Evolutionary conservation across 345 rosid species (phyloP).

Genomic region (Ceriops decandra): DNA sequence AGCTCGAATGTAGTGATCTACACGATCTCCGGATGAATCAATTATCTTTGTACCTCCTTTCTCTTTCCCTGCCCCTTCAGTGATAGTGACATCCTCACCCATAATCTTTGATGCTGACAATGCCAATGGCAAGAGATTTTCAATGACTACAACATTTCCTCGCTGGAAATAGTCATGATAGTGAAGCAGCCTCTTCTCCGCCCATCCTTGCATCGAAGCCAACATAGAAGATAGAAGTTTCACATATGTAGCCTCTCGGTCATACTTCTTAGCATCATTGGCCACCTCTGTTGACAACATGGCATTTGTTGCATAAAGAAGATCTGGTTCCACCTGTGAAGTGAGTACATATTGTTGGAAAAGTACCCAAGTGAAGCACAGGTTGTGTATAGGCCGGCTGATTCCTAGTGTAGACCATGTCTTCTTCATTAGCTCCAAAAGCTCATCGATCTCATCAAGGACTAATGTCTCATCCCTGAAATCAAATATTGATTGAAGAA

Average conservation of each 20-base stretch:
- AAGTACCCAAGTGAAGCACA: constrained; percentile 84
- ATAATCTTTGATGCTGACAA: constrained; percentile 57
- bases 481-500: constrained; percentile 73
- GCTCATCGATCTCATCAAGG: constrained; percentile 88
- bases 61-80: constrained; percentile 40
- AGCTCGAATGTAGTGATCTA: constrained; percentile 66
- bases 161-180: constrained; percentile 73
- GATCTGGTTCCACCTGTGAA: constrained; percentile 63
- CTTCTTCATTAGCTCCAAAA: constrained; percentile 79
- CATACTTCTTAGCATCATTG: constrained; percentile 64
- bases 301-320: constrained; percentile 63
- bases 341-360: constrained; percentile 75
- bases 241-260: constrained; percentile 56
- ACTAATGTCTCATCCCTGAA: constrained; percentile 72
- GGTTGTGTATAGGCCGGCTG: constrained; percentile 57
- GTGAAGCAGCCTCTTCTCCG: constrained; percentile 64
- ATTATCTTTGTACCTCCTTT: constrained; percentile 43
- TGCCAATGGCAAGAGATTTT: constrained; percentile 67
- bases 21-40: constrained; percentile 53
- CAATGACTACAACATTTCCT: constrained; percentile 51
- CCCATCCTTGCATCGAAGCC: constrained; percentile 77
- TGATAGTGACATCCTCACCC: constrained; percentile 58
- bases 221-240: constrained; percentile 56
- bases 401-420: constrained; percentile 89
- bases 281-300: constrained; percentile 72